Conservation (phyloP, 2,329 filamentous ascomycete genomes). For the Monilinia laxa region DNA sequence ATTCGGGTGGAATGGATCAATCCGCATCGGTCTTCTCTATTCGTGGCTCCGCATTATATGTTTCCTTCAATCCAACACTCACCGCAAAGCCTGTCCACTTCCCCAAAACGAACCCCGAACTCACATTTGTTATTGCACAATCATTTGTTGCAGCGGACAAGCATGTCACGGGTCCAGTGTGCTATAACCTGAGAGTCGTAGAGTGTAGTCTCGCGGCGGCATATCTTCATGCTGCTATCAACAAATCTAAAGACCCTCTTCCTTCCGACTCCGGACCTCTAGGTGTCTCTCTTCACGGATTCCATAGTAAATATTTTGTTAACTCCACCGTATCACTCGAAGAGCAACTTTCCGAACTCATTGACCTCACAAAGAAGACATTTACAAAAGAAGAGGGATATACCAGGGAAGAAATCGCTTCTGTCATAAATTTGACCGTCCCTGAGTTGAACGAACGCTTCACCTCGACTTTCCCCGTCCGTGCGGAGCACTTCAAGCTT, state of each 20-base stretch:
- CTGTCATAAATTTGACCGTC: slow-evolving; percentile 66
- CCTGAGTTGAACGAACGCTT: slow-evolving; percentile 73
- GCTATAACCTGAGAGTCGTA: slow-evolving; percentile 96
- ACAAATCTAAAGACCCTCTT: slow-evolving; percentile 58
- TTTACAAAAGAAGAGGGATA: slow-evolving; percentile 80
- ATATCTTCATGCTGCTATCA: slow-evolving; percentile 59
- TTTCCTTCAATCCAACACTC: slow-evolving; percentile 81
- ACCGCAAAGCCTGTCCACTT: slow-evolving; percentile 76
- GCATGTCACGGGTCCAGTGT: slow-evolving; percentile 85
- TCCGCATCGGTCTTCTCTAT: slow-evolving; percentile 91
- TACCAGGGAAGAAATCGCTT: slow-evolving; percentile 79
- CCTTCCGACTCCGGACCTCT: slow-evolving; percentile 79
- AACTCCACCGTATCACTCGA: slow-evolving; percentile 45
- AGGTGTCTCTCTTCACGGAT: slow-evolving; percentile 78
- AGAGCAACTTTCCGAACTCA: slow-evolving; percentile 71
- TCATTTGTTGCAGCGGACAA: slow-evolving; percentile 94
- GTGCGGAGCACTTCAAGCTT: slow-evolving; percentile 83
- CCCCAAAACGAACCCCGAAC: slow-evolving; percentile 75
- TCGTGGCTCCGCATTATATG: slow-evolving; percentile 81
- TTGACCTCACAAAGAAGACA: slow-evolving; percentile 67
- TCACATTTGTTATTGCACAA: slow-evolving; percentile 91
- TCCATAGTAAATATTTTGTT: slow-evolving; percentile 77
- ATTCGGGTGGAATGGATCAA: slow-evolving; percentile 98
- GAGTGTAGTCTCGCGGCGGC: slow-evolving; percentile 88
- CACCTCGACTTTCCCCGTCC: slow-evolving; percentile 85